These are phyloP conservation scores for Fusarium scirpi DNA, from an alignment of 2,329 filamentous ascomycete species.

Conservation along the genomic window DNA sequence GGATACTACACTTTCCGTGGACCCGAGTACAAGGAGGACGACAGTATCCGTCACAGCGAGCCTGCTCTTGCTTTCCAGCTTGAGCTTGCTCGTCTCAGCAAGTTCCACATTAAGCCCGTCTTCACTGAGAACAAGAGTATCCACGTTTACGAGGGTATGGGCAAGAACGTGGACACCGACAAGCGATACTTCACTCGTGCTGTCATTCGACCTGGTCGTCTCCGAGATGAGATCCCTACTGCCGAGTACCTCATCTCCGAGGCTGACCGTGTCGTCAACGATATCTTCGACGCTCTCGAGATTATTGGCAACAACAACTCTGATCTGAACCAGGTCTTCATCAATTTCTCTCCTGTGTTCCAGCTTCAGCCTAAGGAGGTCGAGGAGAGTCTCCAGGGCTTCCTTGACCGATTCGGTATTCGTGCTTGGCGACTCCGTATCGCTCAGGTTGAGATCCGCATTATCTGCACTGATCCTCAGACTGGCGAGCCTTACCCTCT, in stretches of 20 bases:
- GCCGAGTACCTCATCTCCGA: slow-evolving; percentile 98
- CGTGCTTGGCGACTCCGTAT: slow-evolving; percentile 97
- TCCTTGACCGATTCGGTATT: slow-evolving; percentile 95
- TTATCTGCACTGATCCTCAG: slow-evolving; percentile 91
- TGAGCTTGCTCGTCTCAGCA: slow-evolving; percentile 90
- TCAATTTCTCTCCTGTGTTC: slow-evolving; percentile 99
- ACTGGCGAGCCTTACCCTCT: slow-evolving; percentile 90
- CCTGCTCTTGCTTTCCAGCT: slow-evolving; percentile 98
- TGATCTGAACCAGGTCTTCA: slow-evolving; percentile 99
- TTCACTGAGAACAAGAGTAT: slow-evolving; percentile 99
- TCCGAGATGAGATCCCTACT: slow-evolving; percentile 98
- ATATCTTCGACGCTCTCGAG: slow-evolving; percentile 96
- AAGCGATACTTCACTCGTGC: slow-evolving; percentile 99
- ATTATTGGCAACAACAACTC: slow-evolving; percentile 99
- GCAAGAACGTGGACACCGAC: slow-evolving; percentile 94
- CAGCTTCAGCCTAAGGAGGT: slow-evolving; percentile 90
- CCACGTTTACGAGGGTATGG: slow-evolving; percentile 96
- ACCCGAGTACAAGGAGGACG: slow-evolving; percentile 87
- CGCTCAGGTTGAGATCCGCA: slow-evolving; percentile 96
- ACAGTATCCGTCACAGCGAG: slow-evolving; percentile 96
- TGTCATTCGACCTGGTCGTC: slow-evolving; percentile 91
- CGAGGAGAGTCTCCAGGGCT: slow-evolving; percentile 91
- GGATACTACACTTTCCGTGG: slow-evolving; percentile 99
- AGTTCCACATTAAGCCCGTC: slow-evolving; percentile 98
- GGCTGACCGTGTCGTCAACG: slow-evolving; percentile 94